Evolutionary conservation across 2,329 filamentous ascomycete genomes (phyloP).

Genomic region (Stachybotrys echinatus): DNA sequence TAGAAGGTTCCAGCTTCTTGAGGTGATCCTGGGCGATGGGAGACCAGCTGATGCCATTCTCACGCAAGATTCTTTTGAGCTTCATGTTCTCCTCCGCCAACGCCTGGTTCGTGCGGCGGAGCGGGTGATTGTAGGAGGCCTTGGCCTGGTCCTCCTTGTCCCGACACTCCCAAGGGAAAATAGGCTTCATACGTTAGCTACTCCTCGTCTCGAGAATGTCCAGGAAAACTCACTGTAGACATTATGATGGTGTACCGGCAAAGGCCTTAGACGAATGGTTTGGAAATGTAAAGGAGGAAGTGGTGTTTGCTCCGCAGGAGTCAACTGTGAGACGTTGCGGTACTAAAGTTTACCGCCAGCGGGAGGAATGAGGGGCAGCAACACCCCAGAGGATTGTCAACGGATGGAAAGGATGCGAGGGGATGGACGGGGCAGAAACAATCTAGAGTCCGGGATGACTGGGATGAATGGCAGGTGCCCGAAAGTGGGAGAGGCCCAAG

Average conservation of each 20-base stretch:
- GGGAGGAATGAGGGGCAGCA: not conserved
- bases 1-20: conserved; percentile 21
- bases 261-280: not conserved
- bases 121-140: conserved; percentile 39
- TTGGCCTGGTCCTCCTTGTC: conserved; percentile 47
- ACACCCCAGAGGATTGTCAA: no score
- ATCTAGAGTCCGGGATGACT: no score
- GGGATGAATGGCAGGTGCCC: no score
- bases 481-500: no score
- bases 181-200: conserved; percentile 13
- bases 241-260: not conserved
- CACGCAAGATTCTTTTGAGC: conserved; percentile 46
- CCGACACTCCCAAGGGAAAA: conserved; percentile 44
- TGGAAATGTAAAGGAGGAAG: not conserved
- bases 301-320: not conserved
- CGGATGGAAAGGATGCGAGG: no score
- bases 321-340: not conserved
- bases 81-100: conserved; percentile 43
- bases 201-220: not conserved
- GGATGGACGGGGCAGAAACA: no score
- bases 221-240: not conserved
- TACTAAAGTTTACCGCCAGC: not conserved
- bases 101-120: conserved; percentile 39
- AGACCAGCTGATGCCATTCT: conserved; percentile 48
- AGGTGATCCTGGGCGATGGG: conserved; percentile 26